These are phyloP conservation scores for Erodium trifolium DNA, from an alignment of 441 rosid genomes.

Conservation along the genomic window DNA sequence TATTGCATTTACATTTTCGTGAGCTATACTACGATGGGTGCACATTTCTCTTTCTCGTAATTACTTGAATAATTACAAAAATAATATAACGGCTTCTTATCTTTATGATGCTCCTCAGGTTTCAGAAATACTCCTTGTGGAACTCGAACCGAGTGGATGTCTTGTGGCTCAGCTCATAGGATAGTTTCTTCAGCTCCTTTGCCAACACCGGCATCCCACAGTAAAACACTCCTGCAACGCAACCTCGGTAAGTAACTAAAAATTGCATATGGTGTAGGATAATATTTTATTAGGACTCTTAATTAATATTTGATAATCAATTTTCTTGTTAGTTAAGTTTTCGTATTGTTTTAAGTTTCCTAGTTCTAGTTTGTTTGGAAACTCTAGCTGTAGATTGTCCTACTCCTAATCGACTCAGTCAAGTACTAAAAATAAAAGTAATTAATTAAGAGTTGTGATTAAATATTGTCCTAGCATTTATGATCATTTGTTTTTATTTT, in stretches of 20 bases:
- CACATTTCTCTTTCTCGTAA: conserved; percentile 7
- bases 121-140: conserved; percentile 81
- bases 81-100: conserved; percentile 14
- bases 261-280: background rate
- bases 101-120: conserved; percentile 5
- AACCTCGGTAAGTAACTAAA: too few species aligned
- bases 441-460: too few species aligned
- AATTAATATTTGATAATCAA: too few species aligned
- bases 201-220: conserved; percentile 91
- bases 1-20: conserved; percentile 20
- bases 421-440: too few species aligned
- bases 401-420: too few species aligned
- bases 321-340: too few species aligned
- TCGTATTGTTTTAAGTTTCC: too few species aligned
- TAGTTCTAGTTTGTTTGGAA: too few species aligned
- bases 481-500: too few species aligned
- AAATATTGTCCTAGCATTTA: too few species aligned
- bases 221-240: conserved; percentile 77
- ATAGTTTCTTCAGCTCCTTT: conserved; percentile 69
- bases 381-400: too few species aligned
- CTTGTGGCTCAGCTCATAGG: conserved; percentile 61
- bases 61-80: conserved; percentile 25
- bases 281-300: too few species aligned
- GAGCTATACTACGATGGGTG: conserved; percentile 18
- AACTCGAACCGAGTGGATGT: conserved; percentile 82